phyloP scores from a whole-genome alignment of 2,329 filamentous ascomycete genomes.

The Parascedosporium putredinis region DNA sequence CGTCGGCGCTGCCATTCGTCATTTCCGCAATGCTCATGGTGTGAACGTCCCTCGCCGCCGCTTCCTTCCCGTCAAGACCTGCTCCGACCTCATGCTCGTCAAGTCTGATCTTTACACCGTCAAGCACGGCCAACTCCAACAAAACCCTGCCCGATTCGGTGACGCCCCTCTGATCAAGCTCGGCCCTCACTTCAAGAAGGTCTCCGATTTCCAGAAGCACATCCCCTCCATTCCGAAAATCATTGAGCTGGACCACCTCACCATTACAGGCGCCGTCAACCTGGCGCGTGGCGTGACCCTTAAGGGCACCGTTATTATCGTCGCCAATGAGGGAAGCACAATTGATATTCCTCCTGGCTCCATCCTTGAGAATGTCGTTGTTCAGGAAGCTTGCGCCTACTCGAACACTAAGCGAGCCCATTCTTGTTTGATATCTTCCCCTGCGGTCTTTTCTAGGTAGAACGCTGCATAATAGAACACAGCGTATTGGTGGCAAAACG shows the following conservation, averaged over 20 bases:
- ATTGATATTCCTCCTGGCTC: slow-evolving; percentile 96
- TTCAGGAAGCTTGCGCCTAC: slow-evolving; percentile 80
- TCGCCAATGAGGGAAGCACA: slow-evolving; percentile 93
- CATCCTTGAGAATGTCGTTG: slow-evolving; percentile 96
- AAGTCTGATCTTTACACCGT: slow-evolving; percentile 99
- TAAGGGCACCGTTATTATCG: slow-evolving; percentile 98
- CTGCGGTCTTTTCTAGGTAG: no score
- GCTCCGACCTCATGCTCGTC: slow-evolving; percentile 98
- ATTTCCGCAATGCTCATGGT: slow-evolving; percentile 97
- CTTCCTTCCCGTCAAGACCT: slow-evolving; percentile 99
- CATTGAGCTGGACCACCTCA: slow-evolving; percentile 86
- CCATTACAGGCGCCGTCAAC: slow-evolving; percentile 95
- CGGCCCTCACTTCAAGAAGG: slow-evolving; percentile 99
- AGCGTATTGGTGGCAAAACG: background rate
- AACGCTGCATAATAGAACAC: no score
- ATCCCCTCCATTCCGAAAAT: slow-evolving; percentile 85
- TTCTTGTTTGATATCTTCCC: no score
- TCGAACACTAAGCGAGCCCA: slow-evolving; percentile 56
- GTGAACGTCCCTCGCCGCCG: slow-evolving; percentile 96
- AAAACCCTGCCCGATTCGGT: slow-evolving; percentile 93
- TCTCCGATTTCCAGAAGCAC: slow-evolving; percentile 87
- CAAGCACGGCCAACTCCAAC: slow-evolving; percentile 95
- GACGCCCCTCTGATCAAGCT: slow-evolving; percentile 98
- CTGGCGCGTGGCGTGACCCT: slow-evolving; percentile 89
- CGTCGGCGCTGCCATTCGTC: slow-evolving; percentile 94